phyloP scores from a whole-genome alignment of 2,329 filamentous ascomycete species.

The Helotiales sp. region DNA sequence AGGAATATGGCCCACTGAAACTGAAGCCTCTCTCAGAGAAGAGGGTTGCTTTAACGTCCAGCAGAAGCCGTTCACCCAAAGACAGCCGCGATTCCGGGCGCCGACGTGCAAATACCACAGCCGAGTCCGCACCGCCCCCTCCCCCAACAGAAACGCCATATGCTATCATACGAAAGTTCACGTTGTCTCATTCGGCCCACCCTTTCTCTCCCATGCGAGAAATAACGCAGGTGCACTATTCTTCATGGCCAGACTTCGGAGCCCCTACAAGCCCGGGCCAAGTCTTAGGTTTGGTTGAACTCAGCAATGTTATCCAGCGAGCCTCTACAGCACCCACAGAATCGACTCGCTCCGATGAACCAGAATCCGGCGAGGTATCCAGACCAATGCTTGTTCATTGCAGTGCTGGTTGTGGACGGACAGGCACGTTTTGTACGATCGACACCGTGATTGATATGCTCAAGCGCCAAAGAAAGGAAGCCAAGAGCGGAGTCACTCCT shows the following conservation, averaged over 20 bases:
- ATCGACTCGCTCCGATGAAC: conserved; percentile 58
- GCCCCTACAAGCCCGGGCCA: conserved; percentile 88
- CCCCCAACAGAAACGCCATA: conserved; percentile 65
- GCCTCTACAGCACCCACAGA: conserved; percentile 43
- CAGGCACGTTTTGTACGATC: conserved; percentile 94
- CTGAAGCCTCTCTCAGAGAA: conserved; percentile 82
- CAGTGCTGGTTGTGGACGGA: conserved; percentile 93
- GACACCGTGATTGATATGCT: conserved; percentile 96
- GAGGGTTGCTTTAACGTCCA: conserved; percentile 74
- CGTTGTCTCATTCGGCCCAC: conserved; percentile 73
- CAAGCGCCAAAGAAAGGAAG: conserved; percentile 72
- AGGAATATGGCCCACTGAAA: conserved; percentile 77
- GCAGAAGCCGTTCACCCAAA: conserved; percentile 51
- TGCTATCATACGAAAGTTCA: conserved; percentile 86
- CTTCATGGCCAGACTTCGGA: conserved; percentile 97
- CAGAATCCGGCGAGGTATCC: conserved; percentile 56
- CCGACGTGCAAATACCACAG: conserved; percentile 60
- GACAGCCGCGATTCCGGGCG: conserved; percentile 49
- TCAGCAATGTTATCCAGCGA: conserved; percentile 77
- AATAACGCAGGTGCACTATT: conserved; percentile 92
- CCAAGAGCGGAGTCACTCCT: conserved; percentile 42
- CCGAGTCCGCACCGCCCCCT: conserved; percentile 46
- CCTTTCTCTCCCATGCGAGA: conserved; percentile 89
- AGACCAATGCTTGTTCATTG: conserved; percentile 92
- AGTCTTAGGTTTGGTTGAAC: conserved; percentile 85